Evolutionary conservation across 2,329 filamentous ascomycete genomes (phyloP).

Genomic region (Epicoccum sorghinum): DNA sequence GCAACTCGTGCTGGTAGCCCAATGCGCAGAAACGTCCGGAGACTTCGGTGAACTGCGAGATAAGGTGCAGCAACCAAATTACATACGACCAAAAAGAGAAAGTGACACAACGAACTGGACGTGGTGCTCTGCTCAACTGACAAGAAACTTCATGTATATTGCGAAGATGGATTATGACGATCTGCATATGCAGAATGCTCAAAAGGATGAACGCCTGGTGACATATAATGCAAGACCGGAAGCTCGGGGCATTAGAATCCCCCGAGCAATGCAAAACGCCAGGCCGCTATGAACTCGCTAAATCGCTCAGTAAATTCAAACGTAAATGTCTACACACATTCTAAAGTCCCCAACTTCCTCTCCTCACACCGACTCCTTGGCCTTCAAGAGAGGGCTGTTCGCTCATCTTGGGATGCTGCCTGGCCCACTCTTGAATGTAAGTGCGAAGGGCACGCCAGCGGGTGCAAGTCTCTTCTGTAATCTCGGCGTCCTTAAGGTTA

Average conservation of each 20-base stretch:
- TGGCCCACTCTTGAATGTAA: conserved; percentile 89
- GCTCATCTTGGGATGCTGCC: conserved; percentile 77
- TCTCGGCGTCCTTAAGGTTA: conserved; percentile 58
- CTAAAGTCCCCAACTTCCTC: conserved; percentile 55
- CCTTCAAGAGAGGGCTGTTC: conserved; percentile 39
- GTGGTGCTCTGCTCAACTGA: too few species aligned
- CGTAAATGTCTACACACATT: conserved; percentile 6
- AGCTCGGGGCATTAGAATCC: neutral
- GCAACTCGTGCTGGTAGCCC: neutral
- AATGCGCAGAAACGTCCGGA: too few species aligned
- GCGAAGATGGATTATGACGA: neutral
- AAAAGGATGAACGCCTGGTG: neutral
- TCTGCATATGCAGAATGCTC: neutral
- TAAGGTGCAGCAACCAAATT: neutral
- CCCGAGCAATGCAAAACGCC: conserved; percentile 3
- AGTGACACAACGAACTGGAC: too few species aligned
- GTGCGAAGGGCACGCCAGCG: conserved; percentile 83
- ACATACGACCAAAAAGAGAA: too few species aligned
- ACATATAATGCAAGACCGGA: neutral
- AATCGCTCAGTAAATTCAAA: conserved; percentile 24
- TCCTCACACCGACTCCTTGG: conserved; percentile 53
- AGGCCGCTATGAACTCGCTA: conserved; percentile 24
- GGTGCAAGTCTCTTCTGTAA: conserved; percentile 61
- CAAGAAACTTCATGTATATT: neutral
- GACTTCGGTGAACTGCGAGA: neutral